Evolutionary conservation across 345 rosid genomes (phyloP).

Genomic region (Euphorbia peplus): DNA sequence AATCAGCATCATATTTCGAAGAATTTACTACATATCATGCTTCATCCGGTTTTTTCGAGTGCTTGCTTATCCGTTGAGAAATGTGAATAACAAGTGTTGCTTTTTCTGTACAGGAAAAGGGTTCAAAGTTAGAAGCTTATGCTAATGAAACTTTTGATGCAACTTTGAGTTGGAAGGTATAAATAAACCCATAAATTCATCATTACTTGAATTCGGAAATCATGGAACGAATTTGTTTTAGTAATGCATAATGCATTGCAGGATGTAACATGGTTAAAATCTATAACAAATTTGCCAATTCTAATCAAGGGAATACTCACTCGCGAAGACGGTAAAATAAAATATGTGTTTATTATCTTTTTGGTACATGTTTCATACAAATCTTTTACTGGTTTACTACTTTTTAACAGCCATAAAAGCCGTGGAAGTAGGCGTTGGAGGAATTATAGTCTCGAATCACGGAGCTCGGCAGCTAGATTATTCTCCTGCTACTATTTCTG

Average conservation of each 20-base stretch:
- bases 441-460: conserved; percentile 76
- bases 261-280: conserved; percentile 36
- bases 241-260: neutral
- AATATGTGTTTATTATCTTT: conserved; percentile 13
- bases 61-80: neutral
- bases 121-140: conserved; percentile 55
- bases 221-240: neutral
- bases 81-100: neutral
- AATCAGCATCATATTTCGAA: neutral
- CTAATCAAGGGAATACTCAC: conserved; percentile 75
- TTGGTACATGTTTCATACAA: neutral
- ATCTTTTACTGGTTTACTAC: neutral
- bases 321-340: conserved; percentile 65
- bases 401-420: conserved; percentile 37
- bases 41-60: too few relatives aligned
- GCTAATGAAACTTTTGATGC: conserved; percentile 48
- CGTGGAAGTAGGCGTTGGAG: conserved; percentile 58
- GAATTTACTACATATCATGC: neutral
- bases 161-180: conserved; percentile 78
- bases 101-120: conserved; percentile 35
- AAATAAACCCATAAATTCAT: neutral
- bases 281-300: conserved; percentile 68
- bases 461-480: conserved; percentile 81
- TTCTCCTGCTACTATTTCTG: conserved; percentile 57
- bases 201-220: too few relatives aligned